A percentile compares a stretch with the other conserved stretches of the same genome.
phyloP scores from a whole-genome alignment of 345 rosid species.

The Populus nigra region DNA sequence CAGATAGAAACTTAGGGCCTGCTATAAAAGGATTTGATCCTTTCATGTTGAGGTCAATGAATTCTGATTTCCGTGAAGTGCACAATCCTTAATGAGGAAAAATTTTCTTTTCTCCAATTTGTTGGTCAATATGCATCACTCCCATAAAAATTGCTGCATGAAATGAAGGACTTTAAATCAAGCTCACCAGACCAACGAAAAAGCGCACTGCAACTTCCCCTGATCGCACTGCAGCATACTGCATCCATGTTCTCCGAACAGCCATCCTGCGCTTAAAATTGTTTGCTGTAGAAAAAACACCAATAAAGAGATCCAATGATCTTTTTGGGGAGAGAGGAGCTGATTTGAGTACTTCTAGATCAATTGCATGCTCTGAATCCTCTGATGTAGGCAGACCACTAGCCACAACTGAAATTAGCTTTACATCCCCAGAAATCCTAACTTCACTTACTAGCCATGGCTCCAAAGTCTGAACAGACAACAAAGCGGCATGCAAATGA shows the following conservation, averaged over 20 bases:
- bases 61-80: neutral
- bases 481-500: slow-evolving; percentile 21
- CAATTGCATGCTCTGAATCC: slow-evolving; percentile 70
- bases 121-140: neutral
- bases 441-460: slow-evolving; percentile 96
- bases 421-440: slow-evolving; percentile 74
- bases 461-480: slow-evolving; percentile 69
- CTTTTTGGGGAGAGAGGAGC: slow-evolving; percentile 51
- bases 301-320: slow-evolving; percentile 74
- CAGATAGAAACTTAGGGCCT: neutral
- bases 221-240: slow-evolving; percentile 67
- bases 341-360: slow-evolving; percentile 65
- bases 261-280: slow-evolving; percentile 95
- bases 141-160: neutral
- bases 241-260: slow-evolving; percentile 99
- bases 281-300: slow-evolving; percentile 94
- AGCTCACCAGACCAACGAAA: slow-evolving; percentile 95
- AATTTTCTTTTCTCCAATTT: neutral
- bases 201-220: slow-evolving; percentile 87
- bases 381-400: slow-evolving; percentile 95
- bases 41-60: neutral
- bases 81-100: neutral
- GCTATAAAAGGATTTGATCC: neutral
- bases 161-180: neutral
- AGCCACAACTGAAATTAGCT: slow-evolving; percentile 64